Conservation (phyloP, 169 alveolate species). For the Eimeria necatrix region DNA sequence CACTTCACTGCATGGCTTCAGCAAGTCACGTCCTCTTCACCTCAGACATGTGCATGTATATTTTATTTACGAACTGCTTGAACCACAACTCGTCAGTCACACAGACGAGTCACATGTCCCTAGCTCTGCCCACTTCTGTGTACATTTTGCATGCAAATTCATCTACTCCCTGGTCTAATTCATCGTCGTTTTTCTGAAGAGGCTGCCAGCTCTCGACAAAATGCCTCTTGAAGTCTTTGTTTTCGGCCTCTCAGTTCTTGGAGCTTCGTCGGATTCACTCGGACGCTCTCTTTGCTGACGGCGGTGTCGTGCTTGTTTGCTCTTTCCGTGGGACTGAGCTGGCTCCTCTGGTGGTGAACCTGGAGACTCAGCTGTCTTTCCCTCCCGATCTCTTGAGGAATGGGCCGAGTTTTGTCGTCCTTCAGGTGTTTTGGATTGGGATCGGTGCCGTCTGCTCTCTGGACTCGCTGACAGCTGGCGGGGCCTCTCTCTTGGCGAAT, state of each 20-base stretch:
- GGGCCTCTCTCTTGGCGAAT: background rate
- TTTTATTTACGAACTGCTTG: too few species aligned
- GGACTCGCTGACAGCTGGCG: background rate
- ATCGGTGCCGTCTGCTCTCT: background rate
- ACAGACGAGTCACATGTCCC: too few species aligned
- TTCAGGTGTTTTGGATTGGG: background rate
- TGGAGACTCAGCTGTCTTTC: background rate
- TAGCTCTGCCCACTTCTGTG: background rate
- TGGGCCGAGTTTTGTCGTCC: background rate
- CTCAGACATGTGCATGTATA: too few species aligned
- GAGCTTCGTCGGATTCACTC: background rate
- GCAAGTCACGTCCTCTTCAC: too few species aligned
- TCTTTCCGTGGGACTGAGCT: background rate
- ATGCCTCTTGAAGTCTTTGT: constrained; percentile 31
- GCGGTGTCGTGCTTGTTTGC: constrained; percentile 17
- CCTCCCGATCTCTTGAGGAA: too few species aligned
- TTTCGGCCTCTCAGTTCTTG: background rate
- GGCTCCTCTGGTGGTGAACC: background rate
- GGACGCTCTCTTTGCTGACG: background rate
- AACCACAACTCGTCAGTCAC: too few species aligned
- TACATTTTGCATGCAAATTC: background rate
- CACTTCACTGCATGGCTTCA: too few species aligned
- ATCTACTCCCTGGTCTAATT: constrained; percentile 10
- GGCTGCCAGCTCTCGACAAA: constrained; percentile 62
- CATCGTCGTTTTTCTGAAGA: constrained; percentile 8